These are phyloP conservation scores for Scenedesmus sp. DNA, from an alignment of 163 green algal species.

Conservation along the genomic window DNA sequence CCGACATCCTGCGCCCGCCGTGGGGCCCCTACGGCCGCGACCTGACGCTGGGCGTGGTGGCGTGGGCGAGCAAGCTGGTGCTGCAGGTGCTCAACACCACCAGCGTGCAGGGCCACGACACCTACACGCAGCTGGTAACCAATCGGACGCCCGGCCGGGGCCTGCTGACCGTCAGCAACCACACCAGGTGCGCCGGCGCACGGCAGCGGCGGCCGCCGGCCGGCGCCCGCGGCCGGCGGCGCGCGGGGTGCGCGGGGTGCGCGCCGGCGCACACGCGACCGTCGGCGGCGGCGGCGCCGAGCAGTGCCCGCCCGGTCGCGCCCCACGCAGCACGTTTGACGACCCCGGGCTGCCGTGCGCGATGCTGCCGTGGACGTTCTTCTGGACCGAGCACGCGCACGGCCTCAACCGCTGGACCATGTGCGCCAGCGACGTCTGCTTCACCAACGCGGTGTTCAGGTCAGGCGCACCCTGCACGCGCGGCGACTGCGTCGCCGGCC, in stretches of 20 bases:
- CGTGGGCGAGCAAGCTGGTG: constrained; percentile 68
- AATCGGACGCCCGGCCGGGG: constrained; percentile 53
- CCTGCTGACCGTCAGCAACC: constrained; percentile 89
- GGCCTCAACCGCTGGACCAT: constrained; percentile 78
- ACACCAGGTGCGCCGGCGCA: constrained; percentile 73
- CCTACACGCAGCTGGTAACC: constrained; percentile 56
- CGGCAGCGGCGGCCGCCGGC: no score
- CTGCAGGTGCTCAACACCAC: constrained; percentile 76
- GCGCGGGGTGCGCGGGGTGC: no score
- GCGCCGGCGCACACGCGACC: no score
- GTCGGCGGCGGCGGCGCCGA: background rate
- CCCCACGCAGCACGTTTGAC: constrained; percentile 79
- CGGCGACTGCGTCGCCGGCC: background rate
- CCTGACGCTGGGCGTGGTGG: constrained; percentile 74
- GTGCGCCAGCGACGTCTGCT: constrained; percentile 90
- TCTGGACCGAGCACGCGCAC: constrained; percentile 74
- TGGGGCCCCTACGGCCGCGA: constrained; percentile 75
- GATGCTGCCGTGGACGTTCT: constrained; percentile 78
- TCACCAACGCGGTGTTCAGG: constrained; percentile 74
- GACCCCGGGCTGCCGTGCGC: constrained; percentile 82
- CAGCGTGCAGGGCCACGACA: constrained; percentile 56
- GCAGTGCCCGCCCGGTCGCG: background rate
- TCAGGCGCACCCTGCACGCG: constrained; percentile 4
- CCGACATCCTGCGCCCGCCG: constrained; percentile 53
- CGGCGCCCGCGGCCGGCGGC: no score